Base-by-base conservation (phyloP, 1,284 basidiomycete genomes). In the Cystobasidiaceae sp. region DNA sequence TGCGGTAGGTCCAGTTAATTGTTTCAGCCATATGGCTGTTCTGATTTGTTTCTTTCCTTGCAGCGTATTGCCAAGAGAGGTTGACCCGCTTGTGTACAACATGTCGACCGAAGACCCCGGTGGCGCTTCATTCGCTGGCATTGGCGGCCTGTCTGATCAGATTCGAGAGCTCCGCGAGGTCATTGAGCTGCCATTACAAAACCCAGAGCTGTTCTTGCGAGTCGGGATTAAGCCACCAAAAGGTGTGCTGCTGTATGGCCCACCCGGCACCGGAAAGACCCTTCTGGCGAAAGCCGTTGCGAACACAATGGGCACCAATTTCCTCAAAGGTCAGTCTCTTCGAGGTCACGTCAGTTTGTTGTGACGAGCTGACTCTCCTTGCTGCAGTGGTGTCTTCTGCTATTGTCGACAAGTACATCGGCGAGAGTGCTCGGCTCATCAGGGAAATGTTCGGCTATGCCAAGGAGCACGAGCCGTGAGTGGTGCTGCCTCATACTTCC, bases 321-420 rank as follows among this genome's bases (percentile, higher is more conserved):
- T 99, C 77, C 84, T 98, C 63, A 97, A 97, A 59, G 65, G 63
- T 66, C 34, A n/a, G 41, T 19, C 8, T 19, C n/a, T 19, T 33
- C 17, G 17, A 39, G 30, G 25, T 2, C 15, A 19, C 7, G 19
- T 48, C 17, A 25, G 27, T 5, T 23, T 13, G 15, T 46, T 8
- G 19, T 30, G 19, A 7, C 32, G 23, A 21, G 32, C 44, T 57
- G 54, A 41, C 25, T 25, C 5, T 3, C n/a, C 9, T 13, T 27
- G 7, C n/a, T 17, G 2, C 28, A 78, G 94, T 98, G 64, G 94
- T 97, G 58, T 93, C 93, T 2, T 94, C 91, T n/a, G 96, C 94
- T 21, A 97, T 99, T 71, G 96, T 98, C 64, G 94, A 98, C 83
- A 98, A 98, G 79, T 99, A 98, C 78, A 98, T 98, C 67, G 96